Percentiles rank a stretch among this genome's conserved stretches.
These are phyloP conservation scores for Phytophthora melonis DNA, from an alignment of 352 stramenopile genomes.

Conservation along the genomic window DNA sequence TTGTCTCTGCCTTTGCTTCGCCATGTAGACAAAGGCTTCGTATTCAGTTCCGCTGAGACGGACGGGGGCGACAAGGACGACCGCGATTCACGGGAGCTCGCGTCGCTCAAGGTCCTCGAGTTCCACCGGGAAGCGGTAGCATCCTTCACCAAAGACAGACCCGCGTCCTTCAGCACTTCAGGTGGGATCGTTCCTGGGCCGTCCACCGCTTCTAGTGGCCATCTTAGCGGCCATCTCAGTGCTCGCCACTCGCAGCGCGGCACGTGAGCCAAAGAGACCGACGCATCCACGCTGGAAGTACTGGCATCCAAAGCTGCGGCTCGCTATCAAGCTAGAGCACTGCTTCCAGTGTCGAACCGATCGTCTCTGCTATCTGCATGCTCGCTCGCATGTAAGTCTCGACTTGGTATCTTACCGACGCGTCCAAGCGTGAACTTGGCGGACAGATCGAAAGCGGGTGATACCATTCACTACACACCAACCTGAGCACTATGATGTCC, in stretches of 20 bases:
- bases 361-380: not conserved
- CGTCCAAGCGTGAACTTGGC: not conserved
- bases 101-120: slow-evolving; percentile 32
- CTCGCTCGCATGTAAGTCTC: not conserved
- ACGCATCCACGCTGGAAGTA: not conserved
- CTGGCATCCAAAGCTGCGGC: not conserved
- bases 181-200: slow-evolving; percentile 16
- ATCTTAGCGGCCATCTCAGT: slow-evolving; percentile 8
- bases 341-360: not conserved
- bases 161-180: slow-evolving; percentile 29
- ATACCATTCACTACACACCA: not conserved
- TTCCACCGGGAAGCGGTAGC: slow-evolving; percentile 28
- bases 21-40: slow-evolving; percentile 48
- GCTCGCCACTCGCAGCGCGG: slow-evolving; percentile 3
- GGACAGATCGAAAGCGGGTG: not conserved
- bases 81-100: slow-evolving; percentile 20
- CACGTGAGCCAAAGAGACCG: slow-evolving; percentile 3
- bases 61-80: slow-evolving; percentile 31
- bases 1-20: slow-evolving; percentile 22
- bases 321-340: too few relatives aligned
- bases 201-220: slow-evolving; percentile 5
- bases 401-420: not conserved
- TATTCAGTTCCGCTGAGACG: slow-evolving; percentile 59
- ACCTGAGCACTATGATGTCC: not conserved
- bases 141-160: slow-evolving; percentile 33